Percentiles rank a stretch among this genome's conserved stretches.
These are phyloP conservation scores for Durusdinium trenchii DNA, from an alignment of 73 alveolate species.

Conservation along the genomic window DNA sequence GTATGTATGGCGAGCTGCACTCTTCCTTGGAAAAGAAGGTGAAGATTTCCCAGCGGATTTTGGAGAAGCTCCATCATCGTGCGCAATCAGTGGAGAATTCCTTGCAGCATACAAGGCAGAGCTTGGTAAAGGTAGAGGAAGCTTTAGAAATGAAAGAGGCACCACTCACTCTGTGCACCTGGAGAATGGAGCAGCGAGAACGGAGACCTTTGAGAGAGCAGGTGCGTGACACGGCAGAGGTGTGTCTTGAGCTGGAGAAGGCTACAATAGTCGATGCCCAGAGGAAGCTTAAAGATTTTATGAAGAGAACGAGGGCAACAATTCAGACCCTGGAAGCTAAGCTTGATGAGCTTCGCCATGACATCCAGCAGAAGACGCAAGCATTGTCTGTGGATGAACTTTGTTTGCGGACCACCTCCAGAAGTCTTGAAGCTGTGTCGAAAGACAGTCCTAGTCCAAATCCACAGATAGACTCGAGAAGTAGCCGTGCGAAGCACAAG, in stretches of 20 bases:
- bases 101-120: conserved; percentile 75
- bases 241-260: conserved; percentile 58
- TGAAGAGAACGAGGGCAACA: conserved; percentile 58
- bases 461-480: background rate
- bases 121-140: conserved; percentile 67
- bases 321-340: conserved; percentile 30
- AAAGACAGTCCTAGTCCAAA: background rate
- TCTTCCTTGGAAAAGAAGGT: conserved; percentile 85
- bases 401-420: conserved; percentile 70
- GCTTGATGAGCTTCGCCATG: conserved; percentile 56
- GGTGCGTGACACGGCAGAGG: conserved; percentile 44
- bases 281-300: conserved; percentile 46
- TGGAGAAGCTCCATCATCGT: conserved; percentile 78
- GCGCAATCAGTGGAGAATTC: conserved; percentile 91
- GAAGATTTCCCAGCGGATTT: conserved; percentile 48
- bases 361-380: conserved; percentile 81
- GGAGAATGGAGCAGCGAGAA: conserved; percentile 87
- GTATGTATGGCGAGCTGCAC: conserved; percentile 75
- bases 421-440: conserved; percentile 14
- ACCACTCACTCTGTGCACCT: conserved; percentile 43
- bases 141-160: conserved; percentile 79
- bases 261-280: conserved; percentile 60
- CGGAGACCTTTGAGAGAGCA: conserved; percentile 69
- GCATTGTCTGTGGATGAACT: conserved; percentile 74
- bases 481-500: background rate